Conservation (phyloP, 257 asterid species). For the Rauvolfia tetraphylla region DNA sequence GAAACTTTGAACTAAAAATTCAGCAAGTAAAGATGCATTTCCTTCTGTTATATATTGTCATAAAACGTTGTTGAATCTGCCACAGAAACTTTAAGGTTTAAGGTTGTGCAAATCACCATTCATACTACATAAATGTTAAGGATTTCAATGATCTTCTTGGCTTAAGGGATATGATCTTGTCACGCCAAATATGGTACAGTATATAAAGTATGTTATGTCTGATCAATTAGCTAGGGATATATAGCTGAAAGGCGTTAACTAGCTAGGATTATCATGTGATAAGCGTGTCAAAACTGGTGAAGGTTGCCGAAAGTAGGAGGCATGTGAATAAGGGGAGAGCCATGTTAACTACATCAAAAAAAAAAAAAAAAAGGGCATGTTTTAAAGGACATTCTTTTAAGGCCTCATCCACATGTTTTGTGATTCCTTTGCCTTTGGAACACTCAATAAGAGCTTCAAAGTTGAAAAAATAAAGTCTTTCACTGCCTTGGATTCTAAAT, state of each 20-base stretch:
- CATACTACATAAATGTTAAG: too few species aligned
- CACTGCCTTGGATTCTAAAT: slow-evolving; percentile 53
- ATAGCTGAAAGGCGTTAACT: neutral
- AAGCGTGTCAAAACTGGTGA: slow-evolving; percentile 12
- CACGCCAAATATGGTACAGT: too few species aligned
- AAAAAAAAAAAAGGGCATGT: slow-evolving; percentile 1
- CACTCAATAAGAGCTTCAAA: slow-evolving; percentile 35
- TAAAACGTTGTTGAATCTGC: neutral
- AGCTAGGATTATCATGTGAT: slow-evolving; percentile 21
- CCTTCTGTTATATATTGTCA: neutral
- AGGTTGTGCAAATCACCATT: too few species aligned
- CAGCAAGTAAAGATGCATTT: neutral
- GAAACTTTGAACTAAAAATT: neutral
- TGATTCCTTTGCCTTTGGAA: slow-evolving; percentile 45
- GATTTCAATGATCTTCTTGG: too few species aligned
- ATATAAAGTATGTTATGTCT: too few species aligned
- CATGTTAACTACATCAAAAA: slow-evolving; percentile 3
- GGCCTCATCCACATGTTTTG: slow-evolving; percentile 39
- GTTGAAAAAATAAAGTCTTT: slow-evolving; percentile 14
- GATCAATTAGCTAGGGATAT: neutral
- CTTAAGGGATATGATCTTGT: too few species aligned
- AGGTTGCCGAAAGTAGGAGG: slow-evolving; percentile 33
- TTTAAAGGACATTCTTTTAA: slow-evolving; percentile 9
- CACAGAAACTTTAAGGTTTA: too few species aligned
- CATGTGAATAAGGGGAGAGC: slow-evolving; percentile 32